Evolutionary conservation across 2,329 filamentous ascomycete genomes (phyloP).

Genomic region (Colletotrichum sp.): DNA sequence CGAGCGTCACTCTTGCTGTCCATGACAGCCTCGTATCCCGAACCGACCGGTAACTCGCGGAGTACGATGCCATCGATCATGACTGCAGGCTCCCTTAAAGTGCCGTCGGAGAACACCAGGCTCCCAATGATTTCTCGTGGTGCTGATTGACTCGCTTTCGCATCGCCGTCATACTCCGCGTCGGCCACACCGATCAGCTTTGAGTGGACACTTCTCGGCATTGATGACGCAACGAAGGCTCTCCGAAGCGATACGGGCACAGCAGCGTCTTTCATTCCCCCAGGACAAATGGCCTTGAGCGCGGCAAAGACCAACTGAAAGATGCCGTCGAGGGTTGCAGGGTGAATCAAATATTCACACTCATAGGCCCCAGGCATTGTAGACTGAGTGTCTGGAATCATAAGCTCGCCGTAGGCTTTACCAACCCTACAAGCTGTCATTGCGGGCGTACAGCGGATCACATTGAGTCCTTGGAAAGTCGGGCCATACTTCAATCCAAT

Average conservation of each 20-base stretch:
- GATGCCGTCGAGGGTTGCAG: slow-evolving; percentile 4
- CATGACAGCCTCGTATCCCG: background rate
- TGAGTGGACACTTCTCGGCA: background rate
- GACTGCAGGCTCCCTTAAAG: background rate
- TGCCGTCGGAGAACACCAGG: background rate
- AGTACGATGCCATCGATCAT: background rate
- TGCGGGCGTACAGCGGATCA: slow-evolving; percentile 26
- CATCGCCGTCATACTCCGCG: background rate
- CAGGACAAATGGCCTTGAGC: slow-evolving; percentile 30
- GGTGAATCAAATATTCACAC: slow-evolving; percentile 4
- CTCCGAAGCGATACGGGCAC: slow-evolving; percentile 32
- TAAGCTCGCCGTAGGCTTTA: slow-evolving; percentile 17
- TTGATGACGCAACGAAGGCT: slow-evolving; percentile 25
- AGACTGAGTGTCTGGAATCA: background rate
- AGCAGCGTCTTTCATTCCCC: slow-evolving; percentile 32
- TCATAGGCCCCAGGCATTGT: slow-evolving; percentile 5
- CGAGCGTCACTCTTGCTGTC: slow-evolving; percentile 25
- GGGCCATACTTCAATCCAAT: slow-evolving; percentile 19
- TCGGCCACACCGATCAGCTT: background rate
- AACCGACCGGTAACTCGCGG: background rate
- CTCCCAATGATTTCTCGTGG: background rate
- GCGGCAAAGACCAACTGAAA: slow-evolving; percentile 30
- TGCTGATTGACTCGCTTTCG: background rate
- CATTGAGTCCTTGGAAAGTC: slow-evolving; percentile 15
- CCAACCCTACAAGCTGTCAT: slow-evolving; percentile 13